Conservation (phyloP, 495 filamentous ascomycete species). For the Tuber magnatum region DNA sequence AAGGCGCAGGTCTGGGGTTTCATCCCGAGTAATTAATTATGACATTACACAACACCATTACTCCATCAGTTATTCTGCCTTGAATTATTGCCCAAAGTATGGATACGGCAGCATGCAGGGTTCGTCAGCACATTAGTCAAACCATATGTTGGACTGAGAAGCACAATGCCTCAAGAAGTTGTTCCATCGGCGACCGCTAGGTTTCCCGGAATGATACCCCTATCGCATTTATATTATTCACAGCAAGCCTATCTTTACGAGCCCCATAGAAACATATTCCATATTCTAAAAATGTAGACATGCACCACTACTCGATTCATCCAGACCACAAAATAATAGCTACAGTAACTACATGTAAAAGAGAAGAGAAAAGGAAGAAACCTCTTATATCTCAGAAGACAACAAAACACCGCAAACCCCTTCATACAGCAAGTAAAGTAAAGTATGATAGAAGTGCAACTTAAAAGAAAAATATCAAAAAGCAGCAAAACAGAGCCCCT, state of each 20-base stretch:
- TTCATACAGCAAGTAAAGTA: constrained; percentile 42
- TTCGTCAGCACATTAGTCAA: not conserved
- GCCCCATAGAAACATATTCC: not conserved
- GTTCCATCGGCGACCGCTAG: not conserved
- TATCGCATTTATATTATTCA: not conserved
- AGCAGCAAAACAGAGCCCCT: constrained; percentile 6
- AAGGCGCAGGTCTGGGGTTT: not conserved
- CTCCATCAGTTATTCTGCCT: not conserved
- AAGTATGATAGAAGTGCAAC: constrained; percentile 15
- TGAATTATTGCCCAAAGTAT: not conserved
- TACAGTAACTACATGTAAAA: constrained; percentile 22
- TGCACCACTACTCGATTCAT: not conserved
- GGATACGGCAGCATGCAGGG: not conserved
- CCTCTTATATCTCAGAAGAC: not conserved
- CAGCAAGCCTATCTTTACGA: not conserved
- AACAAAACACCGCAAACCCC: constrained; percentile 25
- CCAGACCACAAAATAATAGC: not conserved
- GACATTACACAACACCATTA: not conserved
- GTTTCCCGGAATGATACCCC: not conserved
- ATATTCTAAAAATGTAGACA: not conserved
- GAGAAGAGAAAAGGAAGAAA: constrained; percentile 24
- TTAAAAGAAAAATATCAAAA: constrained; percentile 35
- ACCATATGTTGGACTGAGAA: not conserved
- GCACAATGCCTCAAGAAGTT: not conserved
- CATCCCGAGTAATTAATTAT: not conserved